phyloP scores from a whole-genome alignment of 2,329 filamentous ascomycete species.

The Sporothrix brasiliensis region DNA sequence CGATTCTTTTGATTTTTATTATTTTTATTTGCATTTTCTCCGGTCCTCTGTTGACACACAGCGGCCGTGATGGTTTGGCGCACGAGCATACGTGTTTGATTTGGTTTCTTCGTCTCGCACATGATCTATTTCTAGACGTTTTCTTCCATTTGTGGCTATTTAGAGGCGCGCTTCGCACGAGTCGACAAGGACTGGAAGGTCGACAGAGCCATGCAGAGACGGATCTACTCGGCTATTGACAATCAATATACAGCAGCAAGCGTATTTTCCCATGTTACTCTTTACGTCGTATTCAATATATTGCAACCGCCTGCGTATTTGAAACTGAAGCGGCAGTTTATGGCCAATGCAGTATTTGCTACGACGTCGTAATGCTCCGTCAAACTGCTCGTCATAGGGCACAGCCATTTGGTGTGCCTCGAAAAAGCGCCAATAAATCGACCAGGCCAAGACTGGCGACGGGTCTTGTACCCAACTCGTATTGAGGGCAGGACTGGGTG shows the following conservation, averaged over 20 bases:
- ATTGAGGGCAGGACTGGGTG: no score
- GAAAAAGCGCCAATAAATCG: no score
- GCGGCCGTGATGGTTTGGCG: conserved; percentile 22
- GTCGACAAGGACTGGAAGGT: neutral
- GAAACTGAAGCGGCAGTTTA: no score
- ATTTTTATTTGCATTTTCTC: neutral
- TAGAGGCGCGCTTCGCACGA: neutral
- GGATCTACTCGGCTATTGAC: neutral
- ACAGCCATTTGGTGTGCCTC: no score
- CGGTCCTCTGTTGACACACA: conserved; percentile 18
- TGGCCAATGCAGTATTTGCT: no score
- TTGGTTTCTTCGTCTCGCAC: neutral
- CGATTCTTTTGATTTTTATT: neutral
- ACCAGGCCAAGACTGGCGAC: no score
- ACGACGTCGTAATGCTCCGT: no score
- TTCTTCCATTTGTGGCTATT: neutral
- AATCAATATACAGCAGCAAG: neutral
- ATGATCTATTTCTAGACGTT: neutral
- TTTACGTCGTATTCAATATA: neutral
- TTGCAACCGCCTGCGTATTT: no score
- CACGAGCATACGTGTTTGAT: conserved; percentile 8
- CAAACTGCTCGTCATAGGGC: no score
- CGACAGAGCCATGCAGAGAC: neutral
- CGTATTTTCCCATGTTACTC: neutral
- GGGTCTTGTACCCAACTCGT: no score